Evolutionary conservation across 169 alveolate genomes (phyloP).

Genomic region (Eimeria brunetti): DNA sequence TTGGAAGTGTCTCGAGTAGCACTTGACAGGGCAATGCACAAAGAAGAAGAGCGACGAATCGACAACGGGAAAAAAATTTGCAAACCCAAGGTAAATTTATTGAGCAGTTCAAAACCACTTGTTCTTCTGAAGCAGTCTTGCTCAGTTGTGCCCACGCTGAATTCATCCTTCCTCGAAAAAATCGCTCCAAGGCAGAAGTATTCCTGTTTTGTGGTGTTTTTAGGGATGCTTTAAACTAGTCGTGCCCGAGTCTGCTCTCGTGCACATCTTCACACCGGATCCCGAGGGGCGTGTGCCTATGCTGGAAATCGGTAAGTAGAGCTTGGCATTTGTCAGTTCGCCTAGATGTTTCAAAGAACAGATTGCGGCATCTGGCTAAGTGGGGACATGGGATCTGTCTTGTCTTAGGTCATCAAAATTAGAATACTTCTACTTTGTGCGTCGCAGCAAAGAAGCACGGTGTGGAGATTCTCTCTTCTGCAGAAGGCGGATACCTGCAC

Average conservation of each 20-base stretch:
- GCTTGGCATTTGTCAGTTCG: background rate
- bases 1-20: conserved; percentile 69
- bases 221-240: conserved; percentile 79
- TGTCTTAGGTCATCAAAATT: background rate
- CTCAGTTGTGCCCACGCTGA: background rate
- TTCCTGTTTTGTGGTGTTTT: background rate
- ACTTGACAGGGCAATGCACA: conserved; percentile 75
- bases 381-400: background rate
- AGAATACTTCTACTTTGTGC: background rate
- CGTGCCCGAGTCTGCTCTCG: conserved; percentile 69
- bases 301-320: conserved; percentile 64
- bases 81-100: conserved; percentile 68
- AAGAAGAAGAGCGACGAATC: conserved; percentile 75
- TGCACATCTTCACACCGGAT: conserved; percentile 60
- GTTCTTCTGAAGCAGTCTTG: background rate
- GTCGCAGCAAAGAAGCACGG: conserved; percentile 66
- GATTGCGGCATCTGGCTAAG: background rate
- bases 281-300: conserved; percentile 65
- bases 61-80: conserved; percentile 76
- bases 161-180: background rate
- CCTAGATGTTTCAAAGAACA: background rate
- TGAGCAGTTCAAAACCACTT: background rate
- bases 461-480: conserved; percentile 56
- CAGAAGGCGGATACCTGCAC: conserved; percentile 62
- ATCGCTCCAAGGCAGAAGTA: background rate